A percentile compares a stretch with the other conserved stretches of the same genome.
Conservation (phyloP, 83 land plant species). For the Thuja plicata region DNA sequence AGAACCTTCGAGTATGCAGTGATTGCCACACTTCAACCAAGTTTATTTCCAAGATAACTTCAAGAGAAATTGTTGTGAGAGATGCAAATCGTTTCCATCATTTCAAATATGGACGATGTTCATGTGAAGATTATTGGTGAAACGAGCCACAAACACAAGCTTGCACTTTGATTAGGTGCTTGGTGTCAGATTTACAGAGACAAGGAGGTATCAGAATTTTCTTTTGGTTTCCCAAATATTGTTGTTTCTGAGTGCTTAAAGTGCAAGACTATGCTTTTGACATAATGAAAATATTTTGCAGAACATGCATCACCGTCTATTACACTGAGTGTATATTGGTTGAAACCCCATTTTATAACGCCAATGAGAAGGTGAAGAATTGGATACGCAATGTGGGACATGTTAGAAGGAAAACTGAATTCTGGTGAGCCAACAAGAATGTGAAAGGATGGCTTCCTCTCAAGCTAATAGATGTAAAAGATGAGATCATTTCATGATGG, state of each 20-base stretch:
- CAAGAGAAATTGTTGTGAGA: conserved; percentile 1
- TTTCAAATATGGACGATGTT: conserved; percentile 5
- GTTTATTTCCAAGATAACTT: neutral
- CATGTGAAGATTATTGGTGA: conserved; percentile 1
- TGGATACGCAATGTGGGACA: neutral
- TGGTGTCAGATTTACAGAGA: neutral
- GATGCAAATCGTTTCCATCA: conserved; percentile 15
- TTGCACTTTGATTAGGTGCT: neutral
- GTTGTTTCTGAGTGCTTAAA: neutral
- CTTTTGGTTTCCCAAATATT: neutral
- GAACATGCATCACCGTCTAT: neutral
- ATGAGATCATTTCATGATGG: neutral
- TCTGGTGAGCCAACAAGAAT: neutral
- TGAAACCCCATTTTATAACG: neutral
- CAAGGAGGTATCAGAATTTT: neutral
- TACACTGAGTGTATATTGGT: neutral
- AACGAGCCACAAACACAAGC: neutral
- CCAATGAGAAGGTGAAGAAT: neutral
- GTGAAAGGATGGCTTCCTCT: neutral
- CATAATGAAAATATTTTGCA: neutral
- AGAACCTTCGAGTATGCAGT: neutral
- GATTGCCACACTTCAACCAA: conserved; percentile 2
- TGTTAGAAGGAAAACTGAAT: neutral
- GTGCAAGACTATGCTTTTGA: neutral
- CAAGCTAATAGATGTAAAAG: neutral